These are phyloP conservation scores for Soucietia sequanensis DNA, from an alignment of 805 yeast species.

Conservation along the genomic window DNA sequence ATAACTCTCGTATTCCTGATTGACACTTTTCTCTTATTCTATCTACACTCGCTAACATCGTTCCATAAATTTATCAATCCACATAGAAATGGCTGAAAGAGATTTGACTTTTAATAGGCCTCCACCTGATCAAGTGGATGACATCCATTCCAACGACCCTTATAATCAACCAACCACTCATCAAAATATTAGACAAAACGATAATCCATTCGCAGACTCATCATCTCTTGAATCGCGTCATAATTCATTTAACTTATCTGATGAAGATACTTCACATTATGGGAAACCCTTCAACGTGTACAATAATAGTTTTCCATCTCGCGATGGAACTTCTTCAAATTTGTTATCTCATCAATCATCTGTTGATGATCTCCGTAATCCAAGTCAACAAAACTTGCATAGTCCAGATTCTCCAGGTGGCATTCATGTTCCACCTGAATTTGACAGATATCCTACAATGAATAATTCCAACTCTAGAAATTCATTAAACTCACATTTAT, in stretches of 20 bases:
- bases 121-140: constrained; percentile 9
- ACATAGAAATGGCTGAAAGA: constrained; percentile 22
- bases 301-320: constrained; percentile 37
- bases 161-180: constrained; percentile 6
- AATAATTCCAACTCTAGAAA: constrained; percentile 54
- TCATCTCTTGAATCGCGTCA: constrained; percentile 6
- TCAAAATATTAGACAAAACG: neutral
- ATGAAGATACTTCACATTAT: constrained; percentile 19
- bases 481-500: constrained; percentile 24
- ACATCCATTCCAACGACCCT: constrained; percentile 4
- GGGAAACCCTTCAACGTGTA: constrained; percentile 40
- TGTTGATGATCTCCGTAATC: constrained; percentile 6
- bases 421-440: constrained; percentile 50
- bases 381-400: neutral
- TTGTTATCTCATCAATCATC: constrained; percentile 20
- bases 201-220: constrained; percentile 7
- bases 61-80: no score
- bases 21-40: no score
- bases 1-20: no score
- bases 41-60: neutral
- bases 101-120: constrained; percentile 31
- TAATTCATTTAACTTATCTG: constrained; percentile 15
- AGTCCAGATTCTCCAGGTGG: constrained; percentile 10
- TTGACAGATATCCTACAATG: constrained; percentile 66
- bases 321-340: constrained; percentile 37